Evolutionary conservation across 805 yeast genomes (phyloP), one percentile per base, ranked within the genome.

Genomic region (Cyberlindnera nakhonratchasimensis): DNA sequence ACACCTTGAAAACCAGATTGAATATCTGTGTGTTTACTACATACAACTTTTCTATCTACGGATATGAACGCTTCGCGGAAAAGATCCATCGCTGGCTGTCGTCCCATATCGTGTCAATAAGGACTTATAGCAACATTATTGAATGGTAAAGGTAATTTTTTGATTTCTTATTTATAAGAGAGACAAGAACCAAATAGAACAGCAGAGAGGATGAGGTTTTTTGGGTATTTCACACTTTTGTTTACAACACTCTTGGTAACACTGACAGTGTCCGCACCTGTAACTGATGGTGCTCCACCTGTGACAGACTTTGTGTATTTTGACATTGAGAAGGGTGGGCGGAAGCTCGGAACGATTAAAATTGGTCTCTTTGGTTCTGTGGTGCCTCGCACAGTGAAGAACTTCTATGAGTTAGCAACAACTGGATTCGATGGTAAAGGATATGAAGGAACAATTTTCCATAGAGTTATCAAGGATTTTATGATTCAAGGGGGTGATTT

Each of bases 401-500:
- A 82, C 66, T 82, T 82, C 58, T 70, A 69, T 34, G 66, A 65
- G 30, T 55, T 81, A 31, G 70, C 82, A 13, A 58, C 59, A 17
- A 53, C 50, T 29, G 45, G 46, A 16, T 20, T 34, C 3, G 51
- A 66, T 25, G 55, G 49, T 6, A 42, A 60, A 14, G 67, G 75
- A 3, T 86, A 82, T 69, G 67, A 71, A 53, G 74, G 72, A 47
- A 75, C 87, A 5, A 63, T 70, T 16, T 84, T 88, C 74, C 93
- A 85, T 65, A 74, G 90, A 47, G 79, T 88, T 38, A 81, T 85
- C 48, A 71, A 77, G 33, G 72, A 74, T 43, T 86, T 85, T 61
- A 80, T 86, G 83, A 74, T 89, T 53, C 95, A 86, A 67, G 95
- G 96, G 44, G 96, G 96, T 48, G 91, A 87, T 63, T 80, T 82